Evolutionary conservation across 805 yeast species (phyloP), one percentile per base, ranked within the genome.

Genomic region (Candida sithepensis): DNA sequence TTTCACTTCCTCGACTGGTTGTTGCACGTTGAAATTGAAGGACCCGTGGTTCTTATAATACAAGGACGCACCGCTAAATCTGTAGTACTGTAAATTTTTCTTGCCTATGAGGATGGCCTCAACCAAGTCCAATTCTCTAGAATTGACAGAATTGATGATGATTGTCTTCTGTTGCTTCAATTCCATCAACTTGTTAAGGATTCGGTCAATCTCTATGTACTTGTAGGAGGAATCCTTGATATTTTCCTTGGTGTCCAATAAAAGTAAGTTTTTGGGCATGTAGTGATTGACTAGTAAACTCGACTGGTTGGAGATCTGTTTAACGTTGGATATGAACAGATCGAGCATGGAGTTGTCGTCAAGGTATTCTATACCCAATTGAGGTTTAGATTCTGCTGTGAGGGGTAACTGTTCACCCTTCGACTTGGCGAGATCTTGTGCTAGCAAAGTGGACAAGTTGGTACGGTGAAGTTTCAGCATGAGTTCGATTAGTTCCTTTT

Each of bases 101-200:
- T 87, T 81, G 2, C 96, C 97, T n/a, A 85, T 70, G 13, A 89
- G 59, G 40, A 85, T 72, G 0, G 91, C 86, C 63, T 90, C 97
- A 6, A 90, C 72, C 41, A 90, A 67, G 59, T 90, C 95, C 51
- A 86, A 62, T 58, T 86, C 94, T 58, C 84, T 82, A 20, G 83
- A 73, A 56, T 73, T 77, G 33, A 77, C 74, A 0, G 89, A 84
- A 3, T 82, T 76, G 10, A 86, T 70, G 4, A 73, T 60, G 3
- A 75, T 55, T 13, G 71, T 63, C 22, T 56, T 61, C 2, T 49
- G 38, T 34, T 49, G 48, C 12, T 54, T 50, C 19, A 48, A 38
- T 47, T 61, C 52, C 57, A 53, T 65, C 61, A 54, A 67, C 47
- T 52, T 47, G 43, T 74, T 75, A 19, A 79, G 56, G 3, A 84